phyloP scores from a whole-genome alignment of 2,329 filamentous ascomycete species.

The Diaporthe aspalathi region DNA sequence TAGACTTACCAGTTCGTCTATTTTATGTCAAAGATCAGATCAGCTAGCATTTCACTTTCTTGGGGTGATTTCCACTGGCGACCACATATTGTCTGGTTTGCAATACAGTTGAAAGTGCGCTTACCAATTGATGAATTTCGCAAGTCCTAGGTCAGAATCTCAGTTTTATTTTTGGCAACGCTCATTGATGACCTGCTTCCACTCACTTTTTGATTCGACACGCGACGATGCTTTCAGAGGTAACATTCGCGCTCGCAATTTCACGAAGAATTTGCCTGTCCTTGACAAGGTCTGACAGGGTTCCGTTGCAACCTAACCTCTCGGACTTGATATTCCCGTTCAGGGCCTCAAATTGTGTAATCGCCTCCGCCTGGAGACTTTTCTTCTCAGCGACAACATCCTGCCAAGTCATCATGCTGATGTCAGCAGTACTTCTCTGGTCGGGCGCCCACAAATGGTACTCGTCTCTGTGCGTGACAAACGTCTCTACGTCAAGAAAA shows the following conservation, averaged over 20 bases:
- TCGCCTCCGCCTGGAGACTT: not conserved
- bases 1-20: conserved; percentile 37
- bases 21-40: too few species aligned
- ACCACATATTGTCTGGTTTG: too few species aligned
- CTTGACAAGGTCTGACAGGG: not conserved
- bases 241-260: not conserved
- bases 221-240: not conserved
- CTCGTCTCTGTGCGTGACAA: not conserved
- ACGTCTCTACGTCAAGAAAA: too few species aligned
- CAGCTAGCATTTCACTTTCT: too few species aligned
- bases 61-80: too few species aligned
- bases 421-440: not conserved
- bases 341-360: not conserved
- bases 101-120: not conserved
- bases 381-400: conserved; percentile 33
- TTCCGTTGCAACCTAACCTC: not conserved
- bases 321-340: not conserved
- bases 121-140: conserved; percentile 20
- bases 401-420: conserved; percentile 17
- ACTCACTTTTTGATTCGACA: conserved; percentile 22
- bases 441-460: not conserved
- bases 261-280: not conserved
- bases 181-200: not conserved
- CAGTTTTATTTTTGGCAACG: not conserved
- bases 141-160: conserved; percentile 10